Evolutionary conservation across 1,139 yeast genomes (phyloP), one percentile per base, ranked within the genome.

Genomic region (Yamadazyma triangularis): DNA sequence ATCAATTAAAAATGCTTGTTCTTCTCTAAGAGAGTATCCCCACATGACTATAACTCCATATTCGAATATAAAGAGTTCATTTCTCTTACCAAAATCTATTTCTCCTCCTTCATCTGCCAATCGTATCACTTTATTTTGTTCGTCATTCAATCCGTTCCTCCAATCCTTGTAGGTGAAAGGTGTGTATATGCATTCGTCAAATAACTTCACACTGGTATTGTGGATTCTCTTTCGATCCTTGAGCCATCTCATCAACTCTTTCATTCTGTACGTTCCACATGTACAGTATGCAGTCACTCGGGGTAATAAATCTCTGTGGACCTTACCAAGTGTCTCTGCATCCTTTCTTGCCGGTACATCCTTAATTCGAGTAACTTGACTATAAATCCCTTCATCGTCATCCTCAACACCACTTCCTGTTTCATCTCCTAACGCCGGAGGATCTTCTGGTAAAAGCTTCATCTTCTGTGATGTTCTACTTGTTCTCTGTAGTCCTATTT

Each of bases 281-380:
- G 97, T 89, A 59, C 97, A 89, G 53, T 88, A 91, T 0, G 96
- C 95, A 0, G 96, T 89, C 2, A 89, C 96, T 44, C 98, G 65
- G 1, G 98, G 94, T 32, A 84, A 63, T 31, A 82, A 57, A 28
- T 80, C 83, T 38, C 98, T 69, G 52, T 91, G 96, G 43, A 85
- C 84, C 50, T 88, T 89, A 5, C 96, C 95, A 36, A 91, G 64
- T 25, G 89, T 75, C 51, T 88, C 96, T 1, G 98, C 98, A 65
- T 91, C 97, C 43, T 81, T 82, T 42, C 97, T 66, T 0, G 98
- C 97, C 1, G 93, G 82, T n/a, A 83, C 73, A 41, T 91, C 96
- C 25, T 83, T 87, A 41, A 89, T 89, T 36, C 85, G 70, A 34
- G 82, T 79, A 9, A 86, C 88, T 45, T 86, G 95, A 0, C 94